Evolutionary conservation across 192 early-diverging fungal species (phyloP).

Genomic region (Umbelopsis isabellina): DNA sequence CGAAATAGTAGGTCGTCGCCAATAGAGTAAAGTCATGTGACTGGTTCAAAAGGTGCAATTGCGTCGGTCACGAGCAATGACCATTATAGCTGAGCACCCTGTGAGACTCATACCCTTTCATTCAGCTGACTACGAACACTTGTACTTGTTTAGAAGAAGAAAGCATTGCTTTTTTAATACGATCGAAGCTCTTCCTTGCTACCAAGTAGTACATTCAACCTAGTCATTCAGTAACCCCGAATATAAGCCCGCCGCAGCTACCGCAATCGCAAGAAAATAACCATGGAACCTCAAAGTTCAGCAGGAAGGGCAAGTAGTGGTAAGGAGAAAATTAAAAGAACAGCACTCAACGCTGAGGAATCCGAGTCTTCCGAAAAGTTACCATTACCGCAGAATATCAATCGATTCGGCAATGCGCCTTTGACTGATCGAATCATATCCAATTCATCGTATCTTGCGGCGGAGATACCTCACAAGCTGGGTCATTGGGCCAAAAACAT

Average conservation of each 20-base stretch:
- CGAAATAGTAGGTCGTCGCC: too few species aligned
- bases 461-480: conserved; percentile 44
- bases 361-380: background rate
- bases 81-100: conserved; percentile 12
- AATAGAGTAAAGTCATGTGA: background rate
- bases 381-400: conserved; percentile 41
- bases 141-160: too few species aligned
- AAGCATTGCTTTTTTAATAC: too few species aligned
- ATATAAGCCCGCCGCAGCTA: background rate
- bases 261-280: background rate
- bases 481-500: conserved; percentile 43
- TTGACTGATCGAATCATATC: conserved; percentile 40
- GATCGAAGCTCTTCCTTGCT: too few species aligned
- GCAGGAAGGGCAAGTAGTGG: background rate
- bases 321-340: background rate
- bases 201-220: too few species aligned
- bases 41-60: background rate
- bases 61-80: conserved; percentile 1
- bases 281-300: background rate
- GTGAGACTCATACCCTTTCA: background rate
- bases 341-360: background rate
- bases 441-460: conserved; percentile 43
- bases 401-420: conserved; percentile 36
- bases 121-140: conserved; percentile 2
- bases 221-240: background rate